Evolutionary conservation across 306 rosid species (phyloP), one percentile per base, ranked within the genome.

Genomic region (Fagus sylvatica): DNA sequence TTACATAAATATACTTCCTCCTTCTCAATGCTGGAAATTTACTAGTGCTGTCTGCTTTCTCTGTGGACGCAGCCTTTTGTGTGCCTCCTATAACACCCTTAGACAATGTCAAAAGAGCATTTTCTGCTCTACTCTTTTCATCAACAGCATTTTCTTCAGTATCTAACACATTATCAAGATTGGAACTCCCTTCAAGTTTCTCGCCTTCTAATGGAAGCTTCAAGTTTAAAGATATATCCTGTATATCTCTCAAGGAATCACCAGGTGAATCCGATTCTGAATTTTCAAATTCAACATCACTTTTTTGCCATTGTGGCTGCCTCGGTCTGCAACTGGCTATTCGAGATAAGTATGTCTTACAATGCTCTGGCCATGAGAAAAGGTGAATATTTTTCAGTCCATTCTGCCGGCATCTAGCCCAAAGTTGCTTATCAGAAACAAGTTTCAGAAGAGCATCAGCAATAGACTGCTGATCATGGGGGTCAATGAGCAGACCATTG

Each of bases 391-490:
- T 88, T 82, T 88, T 88, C 71, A 88, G 79, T 37, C 92, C 92
- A 73, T 82, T 86, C 78, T 86, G 88, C 79, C 90, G 74, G 78
- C 88, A 88, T 75, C 78, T 86, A 34, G 87, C 84, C 92, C 92
- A 88, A 75, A 88, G 87, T 19, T 88, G 92, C 75, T 88, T 88
- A 59, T 88, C 88, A 9, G 88, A 82, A 86, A 88, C 92, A 79
- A 88, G 90, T 76, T 88, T 88, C 70, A 86, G 84, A 72, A 88
- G 92, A 76, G 92, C 90, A 86, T 86, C 90, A 1, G 90, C 82
- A 11, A 88, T 82, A 69, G 88, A 83, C 57, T 79, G 84, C 72
- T 86, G 87, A 80, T 88, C 87, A 64, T 84, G 90, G 72, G 92
- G 92, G 61, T 88, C 90, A 72, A 88, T 75, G 10, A 86, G 88